Conservation (phyloP, 805 yeast species). For the Sungouiozyma intestinalis region DNA sequence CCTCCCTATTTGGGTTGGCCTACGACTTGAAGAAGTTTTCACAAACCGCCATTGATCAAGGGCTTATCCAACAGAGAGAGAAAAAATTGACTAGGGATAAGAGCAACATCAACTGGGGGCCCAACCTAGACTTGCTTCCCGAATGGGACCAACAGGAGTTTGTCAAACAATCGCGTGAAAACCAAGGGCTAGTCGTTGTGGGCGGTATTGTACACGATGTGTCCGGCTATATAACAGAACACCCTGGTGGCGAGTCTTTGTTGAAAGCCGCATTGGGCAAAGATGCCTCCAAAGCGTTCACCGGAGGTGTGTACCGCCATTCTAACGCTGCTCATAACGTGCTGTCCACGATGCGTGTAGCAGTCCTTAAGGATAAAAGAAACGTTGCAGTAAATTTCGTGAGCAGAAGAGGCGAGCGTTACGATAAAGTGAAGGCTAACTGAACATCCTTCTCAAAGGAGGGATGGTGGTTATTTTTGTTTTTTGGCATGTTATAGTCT, state of each 20-base stretch:
- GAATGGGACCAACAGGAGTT: constrained; percentile 63
- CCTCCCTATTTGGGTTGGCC: constrained; percentile 59
- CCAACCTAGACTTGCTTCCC: constrained; percentile 53
- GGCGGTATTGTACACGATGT: constrained; percentile 77
- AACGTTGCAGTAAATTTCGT: constrained; percentile 40
- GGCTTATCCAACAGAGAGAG: constrained; percentile 72
- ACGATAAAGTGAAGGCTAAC: constrained; percentile 11
- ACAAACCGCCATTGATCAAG: constrained; percentile 74
- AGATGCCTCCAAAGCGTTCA: constrained; percentile 76
- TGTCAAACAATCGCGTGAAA: constrained; percentile 38
- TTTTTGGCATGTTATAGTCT: neutral
- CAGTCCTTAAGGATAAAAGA: constrained; percentile 59
- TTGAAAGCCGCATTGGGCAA: constrained; percentile 63
- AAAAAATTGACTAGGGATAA: constrained; percentile 62
- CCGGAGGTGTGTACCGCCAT: constrained; percentile 79
- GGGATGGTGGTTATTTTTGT: too few relatives aligned
- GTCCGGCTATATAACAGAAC: constrained; percentile 55
- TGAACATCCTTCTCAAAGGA: constrained; percentile 1
- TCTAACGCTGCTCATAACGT: constrained; percentile 80
- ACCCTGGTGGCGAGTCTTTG: constrained; percentile 77
- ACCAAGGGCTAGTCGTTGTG: constrained; percentile 55
- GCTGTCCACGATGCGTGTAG: constrained; percentile 74
- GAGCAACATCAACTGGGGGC: constrained; percentile 64
- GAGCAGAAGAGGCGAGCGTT: constrained; percentile 28
- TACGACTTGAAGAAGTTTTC: constrained; percentile 67